phyloP scores from a whole-genome alignment of 495 filamentous ascomycete species.

The Cladorrhinum samala region DNA sequence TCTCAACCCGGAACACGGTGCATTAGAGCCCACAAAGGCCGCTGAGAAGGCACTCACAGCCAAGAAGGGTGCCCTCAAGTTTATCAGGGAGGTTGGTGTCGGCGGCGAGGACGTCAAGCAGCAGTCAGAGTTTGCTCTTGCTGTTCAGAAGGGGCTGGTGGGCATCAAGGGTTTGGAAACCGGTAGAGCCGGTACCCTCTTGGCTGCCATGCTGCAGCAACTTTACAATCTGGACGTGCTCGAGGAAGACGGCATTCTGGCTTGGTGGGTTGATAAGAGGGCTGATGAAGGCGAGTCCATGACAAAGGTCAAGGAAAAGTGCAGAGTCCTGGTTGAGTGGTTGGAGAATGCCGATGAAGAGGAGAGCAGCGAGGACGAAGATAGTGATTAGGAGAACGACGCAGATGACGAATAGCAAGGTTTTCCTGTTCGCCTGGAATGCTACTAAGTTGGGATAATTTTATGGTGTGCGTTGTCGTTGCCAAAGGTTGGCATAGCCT shows the following conservation, averaged over 20 bases:
- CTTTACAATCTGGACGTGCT: constrained; percentile 79
- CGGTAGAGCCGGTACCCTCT: constrained; percentile 50
- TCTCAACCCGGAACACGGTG: constrained; percentile 48
- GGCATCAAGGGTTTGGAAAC: constrained; percentile 47
- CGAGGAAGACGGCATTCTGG: constrained; percentile 80
- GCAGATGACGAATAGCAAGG: neutral
- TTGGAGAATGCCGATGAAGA: constrained; percentile 77
- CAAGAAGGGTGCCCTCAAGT: constrained; percentile 43
- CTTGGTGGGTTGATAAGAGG: constrained; percentile 78
- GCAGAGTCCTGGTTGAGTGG: constrained; percentile 77
- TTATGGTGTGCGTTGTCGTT: too few relatives aligned
- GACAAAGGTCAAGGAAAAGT: constrained; percentile 62
- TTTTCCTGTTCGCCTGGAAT: neutral
- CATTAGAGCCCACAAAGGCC: constrained; percentile 54
- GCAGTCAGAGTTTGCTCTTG: constrained; percentile 78
- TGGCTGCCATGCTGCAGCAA: constrained; percentile 71
- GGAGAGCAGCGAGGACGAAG: constrained; percentile 66
- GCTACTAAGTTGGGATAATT: neutral
- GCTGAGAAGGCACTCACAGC: constrained; percentile 51
- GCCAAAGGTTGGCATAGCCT: too few relatives aligned
- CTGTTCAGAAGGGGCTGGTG: constrained; percentile 72
- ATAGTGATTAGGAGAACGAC: constrained; percentile 48
- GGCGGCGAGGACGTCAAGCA: constrained; percentile 41
- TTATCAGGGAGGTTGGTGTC: constrained; percentile 47
- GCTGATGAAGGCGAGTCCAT: constrained; percentile 59